Evolutionary conservation across 2,329 filamentous ascomycete species (phyloP), one percentile per base, ranked within the genome.

Genomic region (Hypoxylon sp.): DNA sequence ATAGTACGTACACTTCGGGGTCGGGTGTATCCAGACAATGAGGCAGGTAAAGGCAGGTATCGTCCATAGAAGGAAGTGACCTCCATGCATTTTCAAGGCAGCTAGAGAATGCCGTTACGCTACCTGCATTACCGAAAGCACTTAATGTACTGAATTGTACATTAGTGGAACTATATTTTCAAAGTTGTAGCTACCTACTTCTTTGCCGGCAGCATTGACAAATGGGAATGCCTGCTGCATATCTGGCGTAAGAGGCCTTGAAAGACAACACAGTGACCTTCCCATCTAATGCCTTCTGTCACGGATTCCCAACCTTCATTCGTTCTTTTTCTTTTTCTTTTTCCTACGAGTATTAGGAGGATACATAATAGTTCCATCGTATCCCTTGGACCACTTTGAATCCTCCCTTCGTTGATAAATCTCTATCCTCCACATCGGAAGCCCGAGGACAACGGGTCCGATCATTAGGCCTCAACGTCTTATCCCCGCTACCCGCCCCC

Each of bases 71-170:
- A 52, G 43, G 54, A 61, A 66, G 25, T 16, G 37, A 53, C 48
- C 12, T 32, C n/a, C 34, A 52, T 39, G 50, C 14, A 37, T 47
- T 50, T 32, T 61, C 48, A 61, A 65, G 52, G 57, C 53, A 62
- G 51, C 37, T 60, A 56, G 63, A 68, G 61, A 67, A 63, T 69
- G 63, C 66, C 66, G 66, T 69, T 67, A 62, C 67, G 67, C 67
- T 64, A 67, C 63, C 32, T 65, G 65, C 63, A 68, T 68, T 65
- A 48, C 63, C 65, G 65, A 68, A 19, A 65, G 53, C 53, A 45
- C 61, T 60, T 53, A 30, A 67, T 60, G 63, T 63, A 65, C 52
- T 58, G 30, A 27, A 41, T 11, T 65, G 53, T 68, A 68, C 65
- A 68, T 61, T 58, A 54, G 53, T 43, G 53, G 53, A 47, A 58